These are phyloP conservation scores for Globisporangium echinulatum DNA, from an alignment of 352 stramenopile genomes.

Conservation along the genomic window DNA sequence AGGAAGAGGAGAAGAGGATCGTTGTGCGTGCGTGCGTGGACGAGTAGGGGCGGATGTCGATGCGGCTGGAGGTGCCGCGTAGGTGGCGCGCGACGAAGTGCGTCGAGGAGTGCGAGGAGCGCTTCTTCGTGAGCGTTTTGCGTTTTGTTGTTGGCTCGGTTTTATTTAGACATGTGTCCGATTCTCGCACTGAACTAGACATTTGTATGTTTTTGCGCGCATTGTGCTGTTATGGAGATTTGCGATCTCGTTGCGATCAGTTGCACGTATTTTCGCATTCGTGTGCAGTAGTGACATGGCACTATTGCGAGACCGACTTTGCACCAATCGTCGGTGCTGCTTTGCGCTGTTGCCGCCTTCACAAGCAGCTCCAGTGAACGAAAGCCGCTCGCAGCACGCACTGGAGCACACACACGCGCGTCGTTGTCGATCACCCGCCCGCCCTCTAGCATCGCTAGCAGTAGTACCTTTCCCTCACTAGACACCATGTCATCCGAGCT, in stretches of 20 bases:
- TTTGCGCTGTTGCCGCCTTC: no score
- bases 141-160: constrained; percentile 11
- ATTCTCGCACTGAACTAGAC: no score
- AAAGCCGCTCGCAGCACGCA: no score
- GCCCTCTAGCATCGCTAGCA: neutral
- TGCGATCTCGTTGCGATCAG: no score
- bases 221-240: no score
- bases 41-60: neutral
- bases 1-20: neutral
- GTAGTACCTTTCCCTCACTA: neutral
- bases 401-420: neutral
- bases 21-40: neutral
- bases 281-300: neutral
- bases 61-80: no score
- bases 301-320: neutral
- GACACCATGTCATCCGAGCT: constrained; percentile 81
- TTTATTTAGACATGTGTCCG: neutral
- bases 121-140: constrained; percentile 7
- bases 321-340: neutral
- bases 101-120: neutral
- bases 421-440: no score
- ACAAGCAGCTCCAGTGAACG: no score
- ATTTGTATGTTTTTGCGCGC: neutral
- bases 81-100: no score
- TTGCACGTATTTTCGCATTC: no score